phyloP scores from a whole-genome alignment of 352 stramenopile species.

The Pythium sp. region DNA sequence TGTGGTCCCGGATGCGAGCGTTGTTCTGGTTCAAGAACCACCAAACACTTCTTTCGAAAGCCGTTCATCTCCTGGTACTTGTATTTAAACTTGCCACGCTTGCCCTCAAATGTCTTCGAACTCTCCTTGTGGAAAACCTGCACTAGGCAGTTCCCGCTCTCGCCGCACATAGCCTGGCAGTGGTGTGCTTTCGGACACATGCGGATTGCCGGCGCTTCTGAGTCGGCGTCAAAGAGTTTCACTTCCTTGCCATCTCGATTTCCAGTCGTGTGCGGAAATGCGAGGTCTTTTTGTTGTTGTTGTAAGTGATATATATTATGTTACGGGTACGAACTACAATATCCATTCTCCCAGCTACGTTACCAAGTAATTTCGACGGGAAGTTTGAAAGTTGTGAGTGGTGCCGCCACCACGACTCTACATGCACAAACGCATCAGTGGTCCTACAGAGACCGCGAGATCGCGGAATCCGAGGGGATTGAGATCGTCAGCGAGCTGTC shows the following conservation, averaged over 20 bases:
- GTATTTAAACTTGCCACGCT: conserved; percentile 61
- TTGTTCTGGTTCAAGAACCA: conserved; percentile 36
- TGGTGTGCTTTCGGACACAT: conserved; percentile 56
- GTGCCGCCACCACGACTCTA: too few relatives aligned
- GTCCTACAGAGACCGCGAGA: too few relatives aligned
- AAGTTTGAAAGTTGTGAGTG: too few relatives aligned
- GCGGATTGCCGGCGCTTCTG: conserved; percentile 42
- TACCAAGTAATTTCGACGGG: too few relatives aligned
- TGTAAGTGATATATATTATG: too few relatives aligned
- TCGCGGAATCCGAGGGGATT: too few relatives aligned
- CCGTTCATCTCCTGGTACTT: conserved; percentile 83
- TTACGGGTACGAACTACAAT: too few relatives aligned
- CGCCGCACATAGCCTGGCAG: conserved; percentile 50
- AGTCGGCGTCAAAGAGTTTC: conserved; percentile 37
- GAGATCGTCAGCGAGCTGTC: too few relatives aligned
- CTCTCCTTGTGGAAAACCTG: conserved; percentile 70
- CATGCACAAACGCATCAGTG: too few relatives aligned
- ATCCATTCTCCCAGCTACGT: too few relatives aligned
- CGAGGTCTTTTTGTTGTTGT: too few relatives aligned
- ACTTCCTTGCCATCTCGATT: conserved; percentile 30
- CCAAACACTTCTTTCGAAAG: conserved; percentile 53
- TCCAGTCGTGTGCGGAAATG: conserved; percentile 46
- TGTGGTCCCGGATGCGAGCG: conserved; percentile 44
- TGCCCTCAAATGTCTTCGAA: conserved; percentile 57
- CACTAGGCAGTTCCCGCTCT: conserved; percentile 61